Evolutionary conservation across 139 green algal species (phyloP).

Genomic region (Chlamydomonas asymmetrica): DNA sequence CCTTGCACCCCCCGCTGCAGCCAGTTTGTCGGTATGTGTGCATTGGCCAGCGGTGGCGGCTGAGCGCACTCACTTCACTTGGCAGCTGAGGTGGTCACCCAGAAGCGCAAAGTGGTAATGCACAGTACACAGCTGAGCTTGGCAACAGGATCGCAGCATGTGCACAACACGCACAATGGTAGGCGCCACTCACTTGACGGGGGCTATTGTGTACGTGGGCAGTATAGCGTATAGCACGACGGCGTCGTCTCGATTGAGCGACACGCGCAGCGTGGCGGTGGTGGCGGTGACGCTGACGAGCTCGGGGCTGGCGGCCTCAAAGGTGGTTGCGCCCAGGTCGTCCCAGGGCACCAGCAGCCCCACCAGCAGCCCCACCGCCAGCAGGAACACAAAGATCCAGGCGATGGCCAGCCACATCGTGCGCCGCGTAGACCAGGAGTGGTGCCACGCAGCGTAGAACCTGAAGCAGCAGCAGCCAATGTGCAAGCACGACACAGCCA

Average conservation of each 20-base stretch:
- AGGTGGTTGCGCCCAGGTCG: not conserved
- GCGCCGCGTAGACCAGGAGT: conserved; percentile 18
- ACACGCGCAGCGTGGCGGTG: not conserved
- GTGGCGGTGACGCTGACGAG: not conserved
- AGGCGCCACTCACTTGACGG: no score
- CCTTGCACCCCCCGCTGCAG: no score
- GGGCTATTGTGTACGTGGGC: no score
- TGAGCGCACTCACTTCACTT: not conserved
- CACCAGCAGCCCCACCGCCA: conserved; percentile 30
- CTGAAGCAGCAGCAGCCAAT: not conserved
- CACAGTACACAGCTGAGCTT: no score
- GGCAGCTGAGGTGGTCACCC: not conserved
- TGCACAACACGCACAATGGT: not conserved
- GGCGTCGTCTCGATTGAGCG: not conserved
- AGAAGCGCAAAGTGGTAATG: no score
- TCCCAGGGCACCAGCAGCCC: conserved; percentile 35
- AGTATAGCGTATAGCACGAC: conserved; percentile 8
- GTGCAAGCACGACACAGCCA: not conserved
- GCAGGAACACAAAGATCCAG: conserved; percentile 24
- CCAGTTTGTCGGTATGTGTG: no score
- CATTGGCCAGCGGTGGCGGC: no score
- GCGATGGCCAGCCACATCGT: conserved; percentile 25
- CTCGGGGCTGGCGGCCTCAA: not conserved
- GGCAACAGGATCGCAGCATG: no score
- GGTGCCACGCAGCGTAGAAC: conserved; percentile 25